A percentile compares a stretch with the other conserved stretches of the same genome.
These are phyloP conservation scores for Geotrichum armillariae DNA, from an alignment of 1,139 yeast genomes.

Conservation along the genomic window DNA sequence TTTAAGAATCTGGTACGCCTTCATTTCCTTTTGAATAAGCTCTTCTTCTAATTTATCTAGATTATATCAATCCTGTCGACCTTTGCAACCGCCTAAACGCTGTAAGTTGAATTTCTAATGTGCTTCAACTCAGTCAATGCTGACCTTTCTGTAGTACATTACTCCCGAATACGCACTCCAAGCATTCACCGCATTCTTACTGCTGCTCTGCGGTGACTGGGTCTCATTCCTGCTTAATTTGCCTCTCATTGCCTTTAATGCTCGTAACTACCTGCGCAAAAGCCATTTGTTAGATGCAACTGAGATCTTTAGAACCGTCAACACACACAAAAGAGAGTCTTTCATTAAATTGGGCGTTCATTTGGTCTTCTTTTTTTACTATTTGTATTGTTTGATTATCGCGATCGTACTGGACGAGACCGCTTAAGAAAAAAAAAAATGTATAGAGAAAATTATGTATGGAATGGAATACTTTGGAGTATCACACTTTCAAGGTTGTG, in stretches of 20 bases:
- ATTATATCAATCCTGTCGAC: slow-evolving; percentile 88
- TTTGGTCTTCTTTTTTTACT: slow-evolving; percentile 84
- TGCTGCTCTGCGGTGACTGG: slow-evolving; percentile 88
- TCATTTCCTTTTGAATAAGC: too few relatives aligned
- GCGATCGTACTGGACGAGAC: slow-evolving; percentile 21
- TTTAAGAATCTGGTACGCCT: slow-evolving; percentile 28
- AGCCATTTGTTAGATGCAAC: slow-evolving; percentile 88
- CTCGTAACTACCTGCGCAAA: slow-evolving; percentile 64
- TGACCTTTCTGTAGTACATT: slow-evolving; percentile 45
- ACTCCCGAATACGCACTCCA: slow-evolving; percentile 85
- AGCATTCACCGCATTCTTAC: slow-evolving; percentile 61
- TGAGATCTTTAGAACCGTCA: slow-evolving; percentile 87
- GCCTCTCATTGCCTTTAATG: slow-evolving; percentile 79
- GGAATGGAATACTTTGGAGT: too few relatives aligned
- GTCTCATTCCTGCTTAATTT: slow-evolving; percentile 75
- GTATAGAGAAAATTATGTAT: too few relatives aligned
- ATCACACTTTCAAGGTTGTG: too few relatives aligned
- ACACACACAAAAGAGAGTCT: slow-evolving; percentile 84
- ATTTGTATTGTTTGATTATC: slow-evolving; percentile 84
- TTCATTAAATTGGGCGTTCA: slow-evolving; percentile 86
- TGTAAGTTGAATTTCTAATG: slow-evolving; percentile 1
- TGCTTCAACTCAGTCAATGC: background rate
- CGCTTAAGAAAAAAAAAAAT: background rate
- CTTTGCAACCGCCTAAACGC: slow-evolving; percentile 81
- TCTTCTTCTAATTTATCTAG: background rate